phyloP scores from a whole-genome alignment of 83 land plant species.

The Thuja plicata region DNA sequence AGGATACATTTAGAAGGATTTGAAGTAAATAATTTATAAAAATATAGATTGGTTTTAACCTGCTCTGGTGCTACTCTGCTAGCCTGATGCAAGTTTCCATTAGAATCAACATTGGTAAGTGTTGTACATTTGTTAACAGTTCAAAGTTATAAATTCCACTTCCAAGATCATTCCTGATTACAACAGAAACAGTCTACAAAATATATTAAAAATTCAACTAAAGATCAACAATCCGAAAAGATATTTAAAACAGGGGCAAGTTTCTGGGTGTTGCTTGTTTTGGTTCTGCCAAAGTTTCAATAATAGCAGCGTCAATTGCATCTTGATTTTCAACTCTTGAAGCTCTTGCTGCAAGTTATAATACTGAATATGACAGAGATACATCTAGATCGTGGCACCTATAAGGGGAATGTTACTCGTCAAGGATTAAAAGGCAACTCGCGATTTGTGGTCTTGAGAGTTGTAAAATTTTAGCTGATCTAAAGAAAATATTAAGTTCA shows the following conservation, averaged over 20 bases:
- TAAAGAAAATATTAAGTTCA: no score
- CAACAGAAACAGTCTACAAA: not conserved
- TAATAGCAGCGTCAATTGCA: constrained; percentile 63
- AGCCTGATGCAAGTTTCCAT: constrained; percentile 72
- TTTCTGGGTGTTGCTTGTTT: constrained; percentile 34
- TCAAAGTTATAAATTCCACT: not conserved
- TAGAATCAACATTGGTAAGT: constrained; percentile 47
- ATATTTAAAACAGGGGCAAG: not conserved
- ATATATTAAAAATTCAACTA: no score
- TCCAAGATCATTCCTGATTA: not conserved
- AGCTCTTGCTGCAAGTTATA: constrained; percentile 55
- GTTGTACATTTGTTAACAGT: constrained; percentile 89
- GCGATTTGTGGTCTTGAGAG: no score
- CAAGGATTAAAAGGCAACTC: no score
- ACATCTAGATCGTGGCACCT: no score
- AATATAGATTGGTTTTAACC: not conserved
- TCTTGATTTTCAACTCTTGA: constrained; percentile 66
- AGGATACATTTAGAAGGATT: not conserved
- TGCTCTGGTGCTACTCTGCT: constrained; percentile 89
- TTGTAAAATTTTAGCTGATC: no score
- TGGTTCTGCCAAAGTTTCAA: constrained; percentile 55
- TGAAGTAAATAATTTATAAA: not conserved
- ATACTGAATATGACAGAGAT: no score
- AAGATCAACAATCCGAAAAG: no score
- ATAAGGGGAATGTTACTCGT: no score